Percentiles rank a stretch among this genome's conserved stretches.
phyloP scores from a whole-genome alignment of 345 rosid genomes.

The Cardiospermum halicacabum region DNA sequence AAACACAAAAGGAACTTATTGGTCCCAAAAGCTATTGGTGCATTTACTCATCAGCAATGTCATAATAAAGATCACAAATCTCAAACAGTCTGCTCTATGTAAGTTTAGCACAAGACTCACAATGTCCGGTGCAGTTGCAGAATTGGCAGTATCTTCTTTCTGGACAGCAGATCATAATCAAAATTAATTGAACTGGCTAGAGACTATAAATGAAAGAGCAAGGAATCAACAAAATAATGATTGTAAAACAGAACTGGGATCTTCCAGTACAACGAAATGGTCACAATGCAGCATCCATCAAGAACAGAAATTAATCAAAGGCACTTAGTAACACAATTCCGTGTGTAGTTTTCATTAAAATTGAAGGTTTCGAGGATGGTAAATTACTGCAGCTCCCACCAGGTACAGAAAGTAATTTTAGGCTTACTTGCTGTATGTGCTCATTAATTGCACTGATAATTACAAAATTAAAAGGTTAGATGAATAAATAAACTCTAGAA shows the following conservation, averaged over 20 bases:
- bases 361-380: too few species aligned
- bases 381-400: too few species aligned
- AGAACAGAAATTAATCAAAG: background rate
- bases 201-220: too few species aligned
- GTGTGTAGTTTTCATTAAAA: background rate
- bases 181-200: too few species aligned
- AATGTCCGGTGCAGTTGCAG: slow-evolving; percentile 26
- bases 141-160: slow-evolving; percentile 40
- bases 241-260: too few species aligned
- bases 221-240: too few species aligned
- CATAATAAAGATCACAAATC: background rate
- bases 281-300: background rate
- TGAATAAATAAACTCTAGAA: slow-evolving; percentile 12
- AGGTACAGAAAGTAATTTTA: too few species aligned
- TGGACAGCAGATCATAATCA: slow-evolving; percentile 31
- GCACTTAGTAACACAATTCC: background rate
- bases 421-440: too few species aligned
- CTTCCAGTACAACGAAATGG: background rate
- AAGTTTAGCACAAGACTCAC: slow-evolving; percentile 36
- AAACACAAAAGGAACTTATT: background rate
- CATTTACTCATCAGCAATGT: slow-evolving; percentile 4
- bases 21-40: background rate
- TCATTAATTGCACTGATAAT: too few species aligned
- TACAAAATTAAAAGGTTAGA: too few species aligned
- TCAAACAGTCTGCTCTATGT: background rate